Percentiles rank a stretch among this genome's conserved stretches.
These are phyloP conservation scores for Hypericum perforatum DNA, from an alignment of 345 rosid species.

Conservation along the genomic window DNA sequence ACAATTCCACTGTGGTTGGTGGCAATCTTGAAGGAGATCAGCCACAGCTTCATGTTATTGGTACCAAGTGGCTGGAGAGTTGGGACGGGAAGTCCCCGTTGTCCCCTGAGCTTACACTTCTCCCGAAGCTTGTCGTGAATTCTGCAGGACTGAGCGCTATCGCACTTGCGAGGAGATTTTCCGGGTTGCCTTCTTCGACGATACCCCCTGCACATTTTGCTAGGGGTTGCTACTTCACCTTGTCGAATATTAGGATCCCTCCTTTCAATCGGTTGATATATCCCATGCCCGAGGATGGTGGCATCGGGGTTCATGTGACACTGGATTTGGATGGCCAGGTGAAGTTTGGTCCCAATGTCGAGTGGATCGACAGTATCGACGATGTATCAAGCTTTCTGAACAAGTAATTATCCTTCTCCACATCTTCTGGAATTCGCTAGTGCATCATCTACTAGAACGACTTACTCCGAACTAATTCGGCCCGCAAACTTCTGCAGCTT, in stretches of 20 bases:
- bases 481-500: too few relatives aligned
- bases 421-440: background rate
- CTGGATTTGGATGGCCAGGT: constrained; percentile 77
- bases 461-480: too few relatives aligned
- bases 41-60: constrained; percentile 44
- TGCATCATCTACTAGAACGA: too few relatives aligned
- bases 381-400: constrained; percentile 68
- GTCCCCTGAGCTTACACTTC: constrained; percentile 45
- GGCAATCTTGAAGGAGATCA: constrained; percentile 48
- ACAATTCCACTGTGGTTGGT: constrained; percentile 59
- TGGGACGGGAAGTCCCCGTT: constrained; percentile 25
- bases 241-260: constrained; percentile 35
- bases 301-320: constrained; percentile 86
- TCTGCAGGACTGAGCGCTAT: constrained; percentile 77
- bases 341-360: constrained; percentile 95
- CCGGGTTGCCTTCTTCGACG: constrained; percentile 30
- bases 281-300: constrained; percentile 88
- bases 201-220: constrained; percentile 61
- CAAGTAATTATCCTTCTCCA: constrained; percentile 29
- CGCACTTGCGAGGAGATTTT: constrained; percentile 55
- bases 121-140: constrained; percentile 63
- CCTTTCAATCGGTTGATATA: constrained; percentile 67
- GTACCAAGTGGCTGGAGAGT: constrained; percentile 35
- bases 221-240: constrained; percentile 76
- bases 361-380: constrained; percentile 57